phyloP scores from a whole-genome alignment of 106 monocot species.

The Amphibolis antarctica region DNA sequence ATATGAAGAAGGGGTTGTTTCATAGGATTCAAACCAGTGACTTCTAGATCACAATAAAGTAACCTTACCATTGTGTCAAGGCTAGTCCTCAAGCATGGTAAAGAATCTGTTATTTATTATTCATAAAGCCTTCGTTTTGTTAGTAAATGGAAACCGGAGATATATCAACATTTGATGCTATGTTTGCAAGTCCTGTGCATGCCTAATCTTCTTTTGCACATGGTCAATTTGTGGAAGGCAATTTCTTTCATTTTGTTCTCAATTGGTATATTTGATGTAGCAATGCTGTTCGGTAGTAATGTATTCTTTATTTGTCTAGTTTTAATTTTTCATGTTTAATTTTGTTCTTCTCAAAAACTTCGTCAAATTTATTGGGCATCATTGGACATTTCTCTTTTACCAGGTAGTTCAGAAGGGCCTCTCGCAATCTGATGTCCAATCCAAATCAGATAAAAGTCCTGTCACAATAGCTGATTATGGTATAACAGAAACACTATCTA shows the following conservation, averaged over 20 bases:
- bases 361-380: neutral
- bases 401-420: conserved; percentile 77
- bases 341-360: neutral
- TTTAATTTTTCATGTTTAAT: neutral
- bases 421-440: conserved; percentile 72
- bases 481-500: conserved; percentile 11
- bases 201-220: no score
- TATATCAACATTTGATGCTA: no score
- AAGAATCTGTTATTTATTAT: no score
- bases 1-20: no score
- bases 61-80: no score
- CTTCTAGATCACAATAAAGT: no score
- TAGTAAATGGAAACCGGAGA: no score
- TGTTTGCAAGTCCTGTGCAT: no score
- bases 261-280: neutral
- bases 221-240: no score
- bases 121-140: no score
- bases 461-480: conserved; percentile 99
- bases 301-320: neutral
- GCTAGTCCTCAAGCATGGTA: no score
- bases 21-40: no score
- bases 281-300: neutral
- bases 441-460: conserved; percentile 89
- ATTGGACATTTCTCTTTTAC: neutral
- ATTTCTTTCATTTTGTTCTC: neutral